Base-by-base conservation (phyloP, 208 protist species). In the Blechomonas ayalai region DNA sequence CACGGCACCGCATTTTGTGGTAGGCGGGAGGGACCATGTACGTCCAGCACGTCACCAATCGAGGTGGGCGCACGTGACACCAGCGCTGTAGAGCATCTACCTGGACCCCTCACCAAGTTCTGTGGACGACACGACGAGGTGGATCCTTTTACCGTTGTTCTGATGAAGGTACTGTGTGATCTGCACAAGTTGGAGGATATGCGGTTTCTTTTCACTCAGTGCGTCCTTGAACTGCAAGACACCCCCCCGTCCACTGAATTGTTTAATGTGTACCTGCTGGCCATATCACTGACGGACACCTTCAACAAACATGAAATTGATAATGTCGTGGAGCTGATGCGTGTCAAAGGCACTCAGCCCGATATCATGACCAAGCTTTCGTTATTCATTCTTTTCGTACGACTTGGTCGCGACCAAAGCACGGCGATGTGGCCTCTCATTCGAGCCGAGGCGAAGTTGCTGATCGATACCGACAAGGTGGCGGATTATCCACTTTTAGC, bases 171-270 rank as follows among this genome's bases (percentile, higher is more conserved):
- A 18, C 63, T 93, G 36, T 93, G 80, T 37, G 84, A 93, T 52
- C 48, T 90, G 46, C 76, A 81, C 26, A 61, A 59, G 37, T 50
- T 93, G 31, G 84, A 93, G 50, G 84, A 90, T 37, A 71, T 93
- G 59, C 77, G 85, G 4, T 90, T 90, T 65, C 68, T 93, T n/a
- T 93, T 93, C 62, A 80, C 71, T 36, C 78, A 89, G 67, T 90
- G 64, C 43, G 44, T 90, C 35, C 61, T 83, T 0, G 75, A 93
- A 58, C 44, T 87, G 27, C 51, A 68, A 5, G 54, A 61, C 19
- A 16, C 42, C 12, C 41, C 68, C 0, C 73, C 74, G 0, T 83
- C 76, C 0, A 58, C 76, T 22, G 81, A 93, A 58, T 50, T 93
- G 15, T 86, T 93, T 52, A 88, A 93, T 56, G 81, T 90, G 0